Base-by-base conservation (phyloP, 2,329 filamentous ascomycete genomes). In the Aspergillus melleus region DNA sequence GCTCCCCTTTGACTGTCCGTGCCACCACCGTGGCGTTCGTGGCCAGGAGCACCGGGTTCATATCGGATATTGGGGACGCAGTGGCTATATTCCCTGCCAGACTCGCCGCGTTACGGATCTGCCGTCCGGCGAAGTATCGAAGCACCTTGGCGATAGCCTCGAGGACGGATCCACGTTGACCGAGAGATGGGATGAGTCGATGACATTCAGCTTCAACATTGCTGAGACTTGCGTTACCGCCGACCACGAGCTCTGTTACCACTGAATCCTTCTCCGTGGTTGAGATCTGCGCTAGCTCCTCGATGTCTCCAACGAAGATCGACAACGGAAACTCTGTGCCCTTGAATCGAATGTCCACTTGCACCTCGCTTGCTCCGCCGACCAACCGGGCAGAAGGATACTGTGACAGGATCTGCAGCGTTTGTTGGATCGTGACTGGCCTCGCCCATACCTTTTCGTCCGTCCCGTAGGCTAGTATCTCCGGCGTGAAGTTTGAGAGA, bases 281-380 rank as follows among this genome's bases (percentile, higher is more conserved):
- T 9, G 79, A 81, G 70, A 90, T 95, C 61, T 90, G 20, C 86
- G 9, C 90, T 81, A 96, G 78, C 75, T 96, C 92, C 1, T 89
- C 79, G 58, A 96, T 94, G 66, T 96, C 92, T 6, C 91, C 91
- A 8, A 96, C 90, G 65, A 87, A 96, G 0, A 96, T 89, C 0
- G 91, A 95, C 1, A 90, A 86, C 1, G 89, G 88, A 70, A 95
- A 96, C 66, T 91, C 84, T 77, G 93, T 83, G 0, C 86, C 90
- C 78, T 96, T 96, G 84, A 96, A 96, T 76, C 94, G 95, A 77
- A 92, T 90, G 76, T 96, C 92, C 60, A 96, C 95, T 75, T 96
- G 92, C 0, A 91, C 96, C 74, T 96, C 92, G 4, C 90, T 94
- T 71, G 90, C 94, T 61, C 92, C 92, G 49, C 90, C 91, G 57